phyloP scores from a whole-genome alignment of 2,329 filamentous ascomycete species.

The Sporothrix inflata region DNA sequence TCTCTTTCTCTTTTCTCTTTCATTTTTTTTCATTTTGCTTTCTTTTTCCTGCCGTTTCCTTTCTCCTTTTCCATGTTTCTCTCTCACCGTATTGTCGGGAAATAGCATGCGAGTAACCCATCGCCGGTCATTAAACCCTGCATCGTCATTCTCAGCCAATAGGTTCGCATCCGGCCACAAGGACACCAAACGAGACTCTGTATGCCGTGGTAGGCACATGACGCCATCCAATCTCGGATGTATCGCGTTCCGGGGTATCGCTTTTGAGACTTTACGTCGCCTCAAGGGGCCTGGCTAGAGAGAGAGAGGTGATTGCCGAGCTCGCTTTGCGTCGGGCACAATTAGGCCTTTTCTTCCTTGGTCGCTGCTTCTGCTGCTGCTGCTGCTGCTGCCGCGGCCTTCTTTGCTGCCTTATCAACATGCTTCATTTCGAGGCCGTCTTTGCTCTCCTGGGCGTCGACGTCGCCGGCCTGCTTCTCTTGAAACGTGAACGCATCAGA shows the following conservation, averaged over 20 bases:
- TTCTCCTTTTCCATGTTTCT: background rate
- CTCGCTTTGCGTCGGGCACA: background rate
- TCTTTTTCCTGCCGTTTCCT: background rate
- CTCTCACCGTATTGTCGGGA: background rate
- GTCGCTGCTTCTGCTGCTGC: background rate
- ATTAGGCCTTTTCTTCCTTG: background rate
- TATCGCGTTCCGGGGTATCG: background rate
- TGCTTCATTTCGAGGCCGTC: constrained; percentile 29
- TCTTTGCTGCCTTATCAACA: constrained; percentile 7
- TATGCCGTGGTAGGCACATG: background rate
- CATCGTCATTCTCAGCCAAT: constrained; percentile 6
- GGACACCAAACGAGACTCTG: background rate
- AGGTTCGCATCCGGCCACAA: constrained; percentile 11
- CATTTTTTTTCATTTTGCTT: background rate
- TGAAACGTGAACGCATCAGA: constrained; percentile 66
- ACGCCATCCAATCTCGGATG: constrained; percentile 12
- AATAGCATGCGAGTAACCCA: background rate
- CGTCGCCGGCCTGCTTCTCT: constrained; percentile 55
- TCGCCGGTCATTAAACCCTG: background rate
- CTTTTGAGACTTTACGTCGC: background rate
- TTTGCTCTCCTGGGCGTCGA: constrained; percentile 40
- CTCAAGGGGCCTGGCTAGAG: background rate
- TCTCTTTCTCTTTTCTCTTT: background rate
- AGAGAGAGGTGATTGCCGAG: no score
- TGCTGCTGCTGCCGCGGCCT: background rate